Percentiles rank a stretch among this genome's conserved stretches.
Conservation (phyloP, 1,284 basidiomycete species). For the Golubevia pallescens region DNA sequence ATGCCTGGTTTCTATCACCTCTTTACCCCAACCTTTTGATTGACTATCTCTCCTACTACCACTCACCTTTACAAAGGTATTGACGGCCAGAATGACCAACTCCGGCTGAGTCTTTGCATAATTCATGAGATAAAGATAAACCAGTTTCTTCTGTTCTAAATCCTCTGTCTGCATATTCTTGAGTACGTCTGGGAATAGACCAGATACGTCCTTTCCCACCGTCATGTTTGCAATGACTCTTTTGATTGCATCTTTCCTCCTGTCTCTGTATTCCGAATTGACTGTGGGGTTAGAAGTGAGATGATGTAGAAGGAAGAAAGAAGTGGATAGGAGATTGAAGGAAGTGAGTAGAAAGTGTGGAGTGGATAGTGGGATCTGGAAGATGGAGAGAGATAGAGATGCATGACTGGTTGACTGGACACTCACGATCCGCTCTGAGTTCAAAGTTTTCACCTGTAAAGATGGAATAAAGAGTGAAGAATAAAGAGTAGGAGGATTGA, state of each 20-base stretch:
- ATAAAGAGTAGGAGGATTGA: too few relatives aligned
- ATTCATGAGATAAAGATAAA: conserved; percentile 98
- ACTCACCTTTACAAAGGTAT: conserved; percentile 84
- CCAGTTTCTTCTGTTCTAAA: conserved; percentile 93
- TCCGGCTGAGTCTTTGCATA: conserved; percentile 98
- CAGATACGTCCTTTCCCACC: conserved; percentile 76
- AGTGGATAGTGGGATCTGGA: too few relatives aligned
- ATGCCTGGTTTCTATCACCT: neutral
- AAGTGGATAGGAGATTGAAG: too few relatives aligned
- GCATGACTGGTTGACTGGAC: too few relatives aligned
- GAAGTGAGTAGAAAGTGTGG: too few relatives aligned
- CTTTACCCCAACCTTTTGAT: conserved; percentile 5
- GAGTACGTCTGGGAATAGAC: conserved; percentile 94
- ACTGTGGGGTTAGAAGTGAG: too few relatives aligned
- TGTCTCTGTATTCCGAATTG: conserved; percentile 64
- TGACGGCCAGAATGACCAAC: conserved; percentile 94
- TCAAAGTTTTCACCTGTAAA: conserved; percentile 12
- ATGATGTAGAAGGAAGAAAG: too few relatives aligned
- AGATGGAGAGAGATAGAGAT: too few relatives aligned
- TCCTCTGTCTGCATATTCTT: conserved; percentile 98
- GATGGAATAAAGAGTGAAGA: too few relatives aligned
- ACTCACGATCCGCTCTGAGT: conserved; percentile 10
- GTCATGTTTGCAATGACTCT: conserved; percentile 80
- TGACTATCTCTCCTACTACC: neutral
- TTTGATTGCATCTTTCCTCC: conserved; percentile 65